These are phyloP conservation scores for Carex pumila DNA, from an alignment of 176 grass and related monocot species.

Conservation along the genomic window DNA sequence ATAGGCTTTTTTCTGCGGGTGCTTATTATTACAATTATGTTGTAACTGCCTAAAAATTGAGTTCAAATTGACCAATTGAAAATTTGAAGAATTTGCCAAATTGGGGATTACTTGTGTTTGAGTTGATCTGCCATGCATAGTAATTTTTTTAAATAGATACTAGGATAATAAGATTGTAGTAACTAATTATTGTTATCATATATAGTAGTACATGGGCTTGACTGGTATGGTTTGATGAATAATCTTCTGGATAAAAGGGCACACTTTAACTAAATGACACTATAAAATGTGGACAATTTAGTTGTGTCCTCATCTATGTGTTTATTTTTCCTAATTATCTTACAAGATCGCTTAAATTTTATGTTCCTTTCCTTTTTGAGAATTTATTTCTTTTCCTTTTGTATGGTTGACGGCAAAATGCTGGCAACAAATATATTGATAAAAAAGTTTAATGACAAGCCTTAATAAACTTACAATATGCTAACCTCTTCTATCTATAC, in stretches of 20 bases:
- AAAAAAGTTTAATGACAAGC: too few species aligned
- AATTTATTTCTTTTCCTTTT: background rate
- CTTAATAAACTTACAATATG: too few species aligned
- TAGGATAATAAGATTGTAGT: background rate
- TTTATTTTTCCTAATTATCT: background rate
- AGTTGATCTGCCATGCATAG: background rate
- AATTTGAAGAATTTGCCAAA: background rate
- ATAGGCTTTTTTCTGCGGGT: background rate
- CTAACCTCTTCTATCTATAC: too few species aligned
- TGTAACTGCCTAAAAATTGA: background rate
- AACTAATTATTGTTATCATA: background rate
- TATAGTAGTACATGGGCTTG: background rate
- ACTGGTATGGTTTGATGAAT: background rate
- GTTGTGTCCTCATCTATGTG: background rate
- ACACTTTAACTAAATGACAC: background rate
- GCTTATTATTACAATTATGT: background rate
- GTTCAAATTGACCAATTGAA: background rate
- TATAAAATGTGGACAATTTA: background rate
- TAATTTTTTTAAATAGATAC: background rate
- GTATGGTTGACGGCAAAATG: too few species aligned
- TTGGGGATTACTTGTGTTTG: background rate
- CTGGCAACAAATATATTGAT: too few species aligned
- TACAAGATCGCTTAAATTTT: background rate
- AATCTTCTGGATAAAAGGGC: background rate
- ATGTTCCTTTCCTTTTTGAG: background rate